phyloP scores from a whole-genome alignment of 305 asterid genomes.

The Euphrasia arctica region DNA sequence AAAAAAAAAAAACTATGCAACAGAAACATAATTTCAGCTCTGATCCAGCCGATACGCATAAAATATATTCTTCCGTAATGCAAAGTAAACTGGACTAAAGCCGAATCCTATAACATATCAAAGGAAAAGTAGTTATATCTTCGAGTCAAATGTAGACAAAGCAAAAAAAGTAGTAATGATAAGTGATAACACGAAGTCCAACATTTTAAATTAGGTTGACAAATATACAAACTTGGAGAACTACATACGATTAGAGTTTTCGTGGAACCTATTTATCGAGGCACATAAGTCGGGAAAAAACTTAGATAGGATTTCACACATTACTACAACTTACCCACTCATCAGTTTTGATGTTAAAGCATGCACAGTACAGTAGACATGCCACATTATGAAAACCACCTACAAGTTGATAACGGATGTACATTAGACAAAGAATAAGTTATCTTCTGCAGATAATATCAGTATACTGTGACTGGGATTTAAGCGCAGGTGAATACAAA shows the following conservation, averaged over 20 bases:
- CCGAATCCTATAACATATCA: neutral
- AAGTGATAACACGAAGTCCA: too few relatives aligned
- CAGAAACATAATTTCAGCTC: too few relatives aligned
- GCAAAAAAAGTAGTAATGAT: neutral
- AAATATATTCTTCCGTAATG: too few relatives aligned
- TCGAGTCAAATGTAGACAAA: neutral
- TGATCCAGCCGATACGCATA: too few relatives aligned
- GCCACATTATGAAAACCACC: constrained; percentile 58
- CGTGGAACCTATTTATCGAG: constrained; percentile 4
- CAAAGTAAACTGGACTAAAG: too few relatives aligned
- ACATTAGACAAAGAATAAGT: constrained; percentile 10
- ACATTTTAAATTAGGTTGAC: neutral
- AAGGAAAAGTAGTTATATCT: neutral
- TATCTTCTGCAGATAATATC: constrained; percentile 2
- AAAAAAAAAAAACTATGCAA: neutral
- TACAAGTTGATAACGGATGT: constrained; percentile 19
- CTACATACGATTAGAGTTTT: constrained; percentile 2
- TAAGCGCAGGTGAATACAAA: neutral
- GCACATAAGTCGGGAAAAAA: neutral
- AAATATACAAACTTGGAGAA: neutral
- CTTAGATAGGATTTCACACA: neutral
- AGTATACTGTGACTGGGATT: constrained; percentile 4
- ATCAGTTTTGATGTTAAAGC: constrained; percentile 53
- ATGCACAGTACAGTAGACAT: constrained; percentile 38
- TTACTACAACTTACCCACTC: constrained; percentile 47